Conservation (phyloP, 305 asterid genomes). For the Solanum hybrid region DNA sequence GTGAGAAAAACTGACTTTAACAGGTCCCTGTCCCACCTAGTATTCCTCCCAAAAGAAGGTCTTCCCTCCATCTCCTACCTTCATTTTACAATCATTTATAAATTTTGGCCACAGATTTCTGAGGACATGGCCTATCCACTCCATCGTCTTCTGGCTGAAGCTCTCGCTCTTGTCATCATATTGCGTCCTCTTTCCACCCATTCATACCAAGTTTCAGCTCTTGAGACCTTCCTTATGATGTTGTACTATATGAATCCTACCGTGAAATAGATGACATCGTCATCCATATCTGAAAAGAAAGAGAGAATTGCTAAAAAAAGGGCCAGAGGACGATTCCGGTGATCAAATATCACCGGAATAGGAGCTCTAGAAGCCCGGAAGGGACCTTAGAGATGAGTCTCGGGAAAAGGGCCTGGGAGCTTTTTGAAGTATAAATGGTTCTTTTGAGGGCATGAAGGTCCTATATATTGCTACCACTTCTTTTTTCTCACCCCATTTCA, state of each 20-base stretch:
- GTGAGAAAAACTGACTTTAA: not conserved
- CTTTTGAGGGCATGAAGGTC: not conserved
- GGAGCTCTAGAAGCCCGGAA: not conserved
- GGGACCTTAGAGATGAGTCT: not conserved
- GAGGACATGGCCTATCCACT: not conserved
- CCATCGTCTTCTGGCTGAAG: not conserved
- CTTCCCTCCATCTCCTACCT: not conserved
- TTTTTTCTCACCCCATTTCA: not conserved
- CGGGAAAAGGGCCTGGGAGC: not conserved
- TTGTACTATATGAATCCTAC: not conserved
- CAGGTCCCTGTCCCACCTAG: not conserved
- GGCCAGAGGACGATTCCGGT: not conserved
- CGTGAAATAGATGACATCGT: not conserved
- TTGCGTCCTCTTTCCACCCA: not conserved
- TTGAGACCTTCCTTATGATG: not conserved
- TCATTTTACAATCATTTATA: not conserved
- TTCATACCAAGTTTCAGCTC: not conserved
- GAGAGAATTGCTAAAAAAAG: not conserved
- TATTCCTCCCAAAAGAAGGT: not conserved
- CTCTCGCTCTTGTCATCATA: not conserved
- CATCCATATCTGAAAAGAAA: not conserved
- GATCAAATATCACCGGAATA: not conserved
- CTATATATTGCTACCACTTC: not conserved
- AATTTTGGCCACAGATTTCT: not conserved
- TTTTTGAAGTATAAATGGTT: not conserved